Evolutionary conservation across 2,329 filamentous ascomycete species (phyloP), one percentile per base, ranked within the genome.

Genomic region (Arthrobotrys megalospora): DNA sequence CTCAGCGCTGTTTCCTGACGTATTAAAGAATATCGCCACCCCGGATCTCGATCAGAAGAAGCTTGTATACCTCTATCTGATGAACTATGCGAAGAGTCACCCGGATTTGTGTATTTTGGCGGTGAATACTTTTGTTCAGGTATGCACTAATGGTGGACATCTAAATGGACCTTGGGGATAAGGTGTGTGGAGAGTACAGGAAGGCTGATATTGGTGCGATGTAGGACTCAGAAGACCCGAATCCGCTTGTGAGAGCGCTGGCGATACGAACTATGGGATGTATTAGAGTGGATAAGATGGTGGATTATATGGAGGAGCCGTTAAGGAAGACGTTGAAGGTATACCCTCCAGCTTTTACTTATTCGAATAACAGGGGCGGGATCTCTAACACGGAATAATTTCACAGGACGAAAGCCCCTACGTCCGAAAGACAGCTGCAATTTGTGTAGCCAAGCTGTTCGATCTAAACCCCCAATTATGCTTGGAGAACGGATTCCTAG

Each of bases 41-140:
- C 88, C 86, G 53, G 96, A 99, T 83, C 86, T 99, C 80, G 96
- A 99, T 84, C 96, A 99, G 87, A 99, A 99, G 90, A 99, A 99
- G 88, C 92, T 99, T 81, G 96, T 99, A 16, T 99, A 99, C 84
- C 88, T 99, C 58, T 99, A 99, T 84, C 87, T 99, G 79, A 99
- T 99, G 96, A 99, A 99, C 86, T 99, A 99, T 85, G 96, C 96
- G 82, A 99, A 99, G 87, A 97, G 95, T 81, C 96, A 99, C 85
- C 96, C 96, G 36, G 96, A 99, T 84, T 90, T 99, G 41, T 99
- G 96, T 85, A 99, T 99, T 86, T 90, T 99, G 82, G 96, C 96
- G 81, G 96, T 99, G 83, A 99, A 99, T 84, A 99, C 96, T 12
- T 99, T 99, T 83, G 96, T 98, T 5, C 96, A 99, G 71, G 81